phyloP scores from a whole-genome alignment of 2,329 filamentous ascomycete genomes.

The Colletotrichum musicola region DNA sequence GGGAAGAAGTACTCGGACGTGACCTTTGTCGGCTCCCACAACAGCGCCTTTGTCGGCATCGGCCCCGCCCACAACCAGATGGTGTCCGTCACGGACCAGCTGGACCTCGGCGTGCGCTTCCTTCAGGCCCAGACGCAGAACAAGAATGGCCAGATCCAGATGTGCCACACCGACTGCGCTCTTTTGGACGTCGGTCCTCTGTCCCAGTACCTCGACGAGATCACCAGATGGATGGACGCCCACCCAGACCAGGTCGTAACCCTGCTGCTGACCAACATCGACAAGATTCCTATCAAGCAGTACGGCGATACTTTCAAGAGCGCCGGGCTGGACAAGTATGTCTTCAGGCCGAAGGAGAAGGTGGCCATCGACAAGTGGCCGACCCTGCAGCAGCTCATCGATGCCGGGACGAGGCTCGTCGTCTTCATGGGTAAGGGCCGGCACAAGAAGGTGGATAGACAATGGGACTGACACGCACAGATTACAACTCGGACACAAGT shows the following conservation, averaged over 20 bases:
- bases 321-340: slow-evolving; percentile 68
- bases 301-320: slow-evolving; percentile 67
- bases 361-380: slow-evolving; percentile 71
- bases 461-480: slow-evolving; percentile 51
- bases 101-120: slow-evolving; percentile 73
- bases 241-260: slow-evolving; percentile 73
- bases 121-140: slow-evolving; percentile 74
- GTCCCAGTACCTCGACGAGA: slow-evolving; percentile 63
- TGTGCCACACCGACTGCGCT: slow-evolving; percentile 75
- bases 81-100: slow-evolving; percentile 67
- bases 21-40: slow-evolving; percentile 73
- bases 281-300: slow-evolving; percentile 66
- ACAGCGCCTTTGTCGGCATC: slow-evolving; percentile 73
- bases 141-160: slow-evolving; percentile 62
- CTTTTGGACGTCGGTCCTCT: slow-evolving; percentile 71
- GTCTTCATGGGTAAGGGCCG: slow-evolving; percentile 73
- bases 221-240: slow-evolving; percentile 71
- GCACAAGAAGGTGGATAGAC: no score
- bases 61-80: slow-evolving; percentile 70
- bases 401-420: slow-evolving; percentile 72
- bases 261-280: slow-evolving; percentile 72
- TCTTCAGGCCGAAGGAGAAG: slow-evolving; percentile 62
- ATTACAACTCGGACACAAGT: slow-evolving; percentile 66
- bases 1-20: slow-evolving; percentile 69
- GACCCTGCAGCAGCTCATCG: slow-evolving; percentile 76